A percentile compares a stretch with the other conserved stretches of the same genome.
Conservation (phyloP, 768 basidiomycete genomes). For the Tulasnella sp. region DNA sequence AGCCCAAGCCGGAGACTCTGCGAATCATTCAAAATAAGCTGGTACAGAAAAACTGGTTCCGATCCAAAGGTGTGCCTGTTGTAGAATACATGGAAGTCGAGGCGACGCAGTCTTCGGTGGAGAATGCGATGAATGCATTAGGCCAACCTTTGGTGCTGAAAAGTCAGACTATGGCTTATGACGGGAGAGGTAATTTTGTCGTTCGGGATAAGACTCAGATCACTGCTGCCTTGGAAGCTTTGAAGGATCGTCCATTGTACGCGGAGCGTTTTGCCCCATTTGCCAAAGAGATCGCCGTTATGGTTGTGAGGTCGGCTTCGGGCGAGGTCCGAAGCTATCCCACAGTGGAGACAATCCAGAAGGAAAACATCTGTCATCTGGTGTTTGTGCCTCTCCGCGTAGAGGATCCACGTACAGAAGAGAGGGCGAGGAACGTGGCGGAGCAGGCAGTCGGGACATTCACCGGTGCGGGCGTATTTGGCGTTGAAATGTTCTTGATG, state of each 20-base stretch:
- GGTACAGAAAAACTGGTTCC: conserved; percentile 51
- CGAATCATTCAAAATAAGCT: conserved; percentile 72
- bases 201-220: conserved; percentile 39
- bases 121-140: conserved; percentile 41
- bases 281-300: conserved; percentile 82
- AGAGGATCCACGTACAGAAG: conserved; percentile 28
- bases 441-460: conserved; percentile 70
- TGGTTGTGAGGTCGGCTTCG: conserved; percentile 74
- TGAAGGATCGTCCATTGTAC: conserved; percentile 63
- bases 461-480: conserved; percentile 86
- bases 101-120: conserved; percentile 34
- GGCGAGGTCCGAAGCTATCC: conserved; percentile 80
- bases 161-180: conserved; percentile 88
- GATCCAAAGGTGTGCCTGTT: conserved; percentile 39
- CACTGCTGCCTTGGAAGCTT: conserved; percentile 35
- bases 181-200: conserved; percentile 87
- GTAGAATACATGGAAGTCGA: conserved; percentile 47
- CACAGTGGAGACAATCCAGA: conserved; percentile 89
- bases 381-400: conserved; percentile 76
- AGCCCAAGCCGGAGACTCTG: conserved; percentile 76
- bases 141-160: conserved; percentile 94
- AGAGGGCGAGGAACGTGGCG: conserved; percentile 58
- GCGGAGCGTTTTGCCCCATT: conserved; percentile 93
- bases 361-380: conserved; percentile 85
- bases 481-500: conserved; percentile 97